These are phyloP conservation scores for Rhizoctonia solani DNA, from an alignment of 1,284 basidiomycete genomes.

Conservation along the genomic window DNA sequence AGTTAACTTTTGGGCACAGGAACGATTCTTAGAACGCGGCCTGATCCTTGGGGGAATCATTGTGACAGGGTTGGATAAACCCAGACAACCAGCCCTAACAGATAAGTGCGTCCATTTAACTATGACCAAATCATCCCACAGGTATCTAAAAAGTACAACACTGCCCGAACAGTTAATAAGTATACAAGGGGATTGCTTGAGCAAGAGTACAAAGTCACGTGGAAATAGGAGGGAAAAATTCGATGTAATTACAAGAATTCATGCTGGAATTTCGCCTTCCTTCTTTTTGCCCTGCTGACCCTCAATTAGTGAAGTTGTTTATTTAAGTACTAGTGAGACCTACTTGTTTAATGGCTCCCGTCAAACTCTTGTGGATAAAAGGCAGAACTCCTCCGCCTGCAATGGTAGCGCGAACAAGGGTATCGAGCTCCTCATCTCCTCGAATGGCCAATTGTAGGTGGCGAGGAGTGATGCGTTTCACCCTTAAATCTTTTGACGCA, in stretches of 20 bases:
- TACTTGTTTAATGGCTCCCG: constrained; percentile 43
- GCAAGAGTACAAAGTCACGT: background rate
- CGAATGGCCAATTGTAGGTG: constrained; percentile 93
- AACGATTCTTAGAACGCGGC: no score
- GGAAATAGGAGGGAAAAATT: background rate
- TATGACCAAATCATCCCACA: background rate
- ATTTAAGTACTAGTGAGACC: background rate
- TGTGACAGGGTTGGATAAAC: no score
- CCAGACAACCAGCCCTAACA: no score
- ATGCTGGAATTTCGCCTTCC: background rate
- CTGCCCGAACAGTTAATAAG: constrained; percentile 20
- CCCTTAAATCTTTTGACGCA: constrained; percentile 93
- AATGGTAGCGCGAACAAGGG: constrained; percentile 67
- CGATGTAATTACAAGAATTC: background rate
- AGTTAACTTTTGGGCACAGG: no score
- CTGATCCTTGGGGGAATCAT: no score
- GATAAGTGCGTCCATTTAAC: no score
- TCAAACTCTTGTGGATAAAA: constrained; percentile 92
- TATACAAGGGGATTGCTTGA: background rate
- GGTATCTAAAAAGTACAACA: background rate
- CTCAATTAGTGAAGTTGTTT: background rate
- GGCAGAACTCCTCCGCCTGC: constrained; percentile 89
- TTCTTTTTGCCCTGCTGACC: constrained; percentile 11
- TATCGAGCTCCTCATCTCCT: constrained; percentile 91
- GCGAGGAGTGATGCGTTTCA: constrained; percentile 95